phyloP scores from a whole-genome alignment of 1,284 basidiomycete genomes.

The Microbotryum saponariae region DNA sequence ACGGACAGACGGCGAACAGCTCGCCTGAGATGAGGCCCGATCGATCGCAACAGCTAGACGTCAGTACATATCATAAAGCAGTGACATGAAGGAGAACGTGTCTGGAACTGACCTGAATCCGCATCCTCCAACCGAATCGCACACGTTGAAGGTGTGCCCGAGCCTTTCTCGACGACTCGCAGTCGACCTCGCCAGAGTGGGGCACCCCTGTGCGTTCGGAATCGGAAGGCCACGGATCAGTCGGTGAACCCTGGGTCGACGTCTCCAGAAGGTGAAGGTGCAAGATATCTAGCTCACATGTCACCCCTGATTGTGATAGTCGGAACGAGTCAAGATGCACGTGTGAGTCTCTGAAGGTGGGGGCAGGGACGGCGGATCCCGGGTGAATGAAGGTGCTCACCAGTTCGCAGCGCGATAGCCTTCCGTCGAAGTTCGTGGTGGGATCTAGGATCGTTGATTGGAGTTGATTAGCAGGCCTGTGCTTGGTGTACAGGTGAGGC shows the following conservation, averaged over 20 bases:
- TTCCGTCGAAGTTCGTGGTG: constrained; percentile 70
- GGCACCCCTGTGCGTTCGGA: constrained; percentile 32
- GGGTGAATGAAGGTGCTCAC: constrained; percentile 5
- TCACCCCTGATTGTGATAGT: not conserved
- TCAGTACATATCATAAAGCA: not conserved
- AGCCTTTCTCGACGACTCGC: constrained; percentile 62
- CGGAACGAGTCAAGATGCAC: not conserved
- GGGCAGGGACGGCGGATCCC: not conserved
- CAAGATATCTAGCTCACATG: too few relatives aligned
- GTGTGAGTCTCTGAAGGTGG: constrained; percentile 1
- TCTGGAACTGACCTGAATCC: constrained; percentile 54
- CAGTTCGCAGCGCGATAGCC: constrained; percentile 78
- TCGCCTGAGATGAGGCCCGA: constrained; percentile 35
- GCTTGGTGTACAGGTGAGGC: constrained; percentile 8
- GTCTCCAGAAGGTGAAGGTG: too few relatives aligned
- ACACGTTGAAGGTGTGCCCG: constrained; percentile 45
- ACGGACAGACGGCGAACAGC: constrained; percentile 86
- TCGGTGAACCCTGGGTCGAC: too few relatives aligned
- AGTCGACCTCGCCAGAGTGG: constrained; percentile 87
- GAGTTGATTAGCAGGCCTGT: not conserved
- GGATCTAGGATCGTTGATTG: constrained; percentile 57
- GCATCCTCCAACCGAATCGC: constrained; percentile 66
- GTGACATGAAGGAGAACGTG: constrained; percentile 8
- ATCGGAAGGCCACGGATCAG: constrained; percentile 43
- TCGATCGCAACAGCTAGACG: not conserved